A percentile compares a stretch with the other conserved stretches of the same genome.
Evolutionary conservation across 2,329 filamentous ascomycete genomes (phyloP).

Genomic region (Colletotrichum sansevieriae): DNA sequence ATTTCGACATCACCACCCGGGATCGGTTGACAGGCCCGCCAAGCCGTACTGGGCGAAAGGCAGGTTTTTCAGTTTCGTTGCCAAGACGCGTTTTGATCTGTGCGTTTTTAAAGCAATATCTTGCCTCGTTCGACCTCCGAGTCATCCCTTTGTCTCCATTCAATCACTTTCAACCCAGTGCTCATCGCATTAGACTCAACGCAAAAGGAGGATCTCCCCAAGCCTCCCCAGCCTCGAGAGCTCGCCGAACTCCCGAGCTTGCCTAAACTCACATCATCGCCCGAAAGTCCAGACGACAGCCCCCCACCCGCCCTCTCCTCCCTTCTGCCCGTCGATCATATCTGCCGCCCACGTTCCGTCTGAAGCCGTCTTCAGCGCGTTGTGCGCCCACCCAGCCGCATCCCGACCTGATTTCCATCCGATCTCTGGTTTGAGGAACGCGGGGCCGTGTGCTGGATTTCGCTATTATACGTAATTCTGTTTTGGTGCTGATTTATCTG

Average conservation of each 20-base stretch:
- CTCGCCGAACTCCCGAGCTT: constrained; percentile 19
- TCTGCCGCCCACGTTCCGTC: constrained; percentile 7
- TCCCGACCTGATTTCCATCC: constrained; percentile 30
- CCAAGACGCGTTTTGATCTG: constrained; percentile 27
- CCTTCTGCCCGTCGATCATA: not conserved
- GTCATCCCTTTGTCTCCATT: not conserved
- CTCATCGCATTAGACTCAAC: constrained; percentile 13
- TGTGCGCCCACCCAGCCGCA: constrained; percentile 1
- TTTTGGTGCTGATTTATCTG: not conserved
- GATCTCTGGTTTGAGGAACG: constrained; percentile 14
- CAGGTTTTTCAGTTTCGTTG: not conserved
- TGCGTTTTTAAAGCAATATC: not conserved
- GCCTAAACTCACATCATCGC: constrained; percentile 19
- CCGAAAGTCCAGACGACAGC: constrained; percentile 10
- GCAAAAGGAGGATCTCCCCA: constrained; percentile 9
- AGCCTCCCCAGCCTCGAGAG: constrained; percentile 26
- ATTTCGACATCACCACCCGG: not conserved
- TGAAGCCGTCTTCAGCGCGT: constrained; percentile 20
- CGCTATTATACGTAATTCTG: not conserved
- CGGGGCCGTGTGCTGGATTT: not conserved
- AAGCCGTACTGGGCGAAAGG: constrained; percentile 7
- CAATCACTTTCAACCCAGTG: not conserved
- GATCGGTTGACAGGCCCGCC: constrained; percentile 12
- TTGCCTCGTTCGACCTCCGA: not conserved
- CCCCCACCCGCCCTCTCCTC: not conserved